Percentiles rank a stretch among this genome's conserved stretches.
phyloP scores from a whole-genome alignment of 352 stramenopile species.

The Aphanomyces invadans region DNA sequence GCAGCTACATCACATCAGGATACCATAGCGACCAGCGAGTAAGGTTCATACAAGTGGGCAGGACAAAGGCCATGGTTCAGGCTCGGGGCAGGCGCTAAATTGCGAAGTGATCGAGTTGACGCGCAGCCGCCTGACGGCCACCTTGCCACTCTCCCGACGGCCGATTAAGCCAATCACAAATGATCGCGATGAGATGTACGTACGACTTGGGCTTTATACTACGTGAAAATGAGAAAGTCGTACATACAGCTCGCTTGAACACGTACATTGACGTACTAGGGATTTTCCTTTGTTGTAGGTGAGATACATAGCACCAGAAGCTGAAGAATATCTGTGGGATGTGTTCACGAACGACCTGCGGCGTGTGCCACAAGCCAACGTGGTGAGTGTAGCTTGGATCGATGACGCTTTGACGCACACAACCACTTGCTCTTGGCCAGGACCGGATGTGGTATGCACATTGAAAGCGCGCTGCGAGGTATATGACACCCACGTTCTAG shows the following conservation, averaged over 20 bases:
- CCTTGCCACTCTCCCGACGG: background rate
- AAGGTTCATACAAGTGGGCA: constrained; percentile 39
- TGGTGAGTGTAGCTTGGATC: background rate
- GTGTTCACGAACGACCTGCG: constrained; percentile 15
- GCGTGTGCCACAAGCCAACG: constrained; percentile 19
- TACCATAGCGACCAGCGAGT: background rate
- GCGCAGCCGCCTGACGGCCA: too few relatives aligned
- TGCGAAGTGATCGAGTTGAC: constrained; percentile 8
- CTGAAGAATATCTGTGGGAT: too few relatives aligned
- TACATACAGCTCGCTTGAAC: background rate
- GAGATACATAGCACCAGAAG: background rate
- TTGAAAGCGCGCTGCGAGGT: constrained; percentile 19
- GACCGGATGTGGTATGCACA: constrained; percentile 22
- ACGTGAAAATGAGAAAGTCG: too few relatives aligned
- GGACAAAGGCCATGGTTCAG: constrained; percentile 36
- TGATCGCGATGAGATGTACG: too few relatives aligned
- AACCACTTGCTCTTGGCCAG: background rate
- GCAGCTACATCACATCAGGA: constrained; percentile 37
- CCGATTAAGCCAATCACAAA: background rate
- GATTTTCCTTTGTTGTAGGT: background rate
- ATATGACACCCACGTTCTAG: too few relatives aligned
- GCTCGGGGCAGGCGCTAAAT: background rate
- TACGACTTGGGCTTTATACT: too few relatives aligned
- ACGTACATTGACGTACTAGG: background rate
- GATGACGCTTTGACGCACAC: background rate